phyloP scores from a whole-genome alignment of 1,284 basidiomycete genomes.

The Bondarzewia mesenterica region DNA sequence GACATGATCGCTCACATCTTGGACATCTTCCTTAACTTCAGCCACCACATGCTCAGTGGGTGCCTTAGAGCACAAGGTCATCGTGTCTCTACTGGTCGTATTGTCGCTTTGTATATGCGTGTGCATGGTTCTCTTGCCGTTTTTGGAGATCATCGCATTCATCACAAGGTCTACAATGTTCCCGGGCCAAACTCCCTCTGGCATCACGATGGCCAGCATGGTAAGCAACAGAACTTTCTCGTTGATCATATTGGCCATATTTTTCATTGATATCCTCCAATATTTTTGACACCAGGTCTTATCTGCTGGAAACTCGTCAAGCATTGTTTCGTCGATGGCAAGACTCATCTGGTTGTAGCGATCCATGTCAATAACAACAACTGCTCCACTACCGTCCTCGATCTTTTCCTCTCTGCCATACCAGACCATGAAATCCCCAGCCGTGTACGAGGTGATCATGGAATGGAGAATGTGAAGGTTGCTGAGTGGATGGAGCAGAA shows the following conservation, averaged over 20 bases:
- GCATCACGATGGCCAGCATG: slow-evolving; percentile 27
- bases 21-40: slow-evolving; percentile 16
- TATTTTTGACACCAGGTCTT: slow-evolving; percentile 18
- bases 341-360: slow-evolving; percentile 18
- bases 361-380: slow-evolving; percentile 21
- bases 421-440: slow-evolving; percentile 18
- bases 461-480: slow-evolving; percentile 23
- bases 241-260: neutral
- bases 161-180: slow-evolving; percentile 16
- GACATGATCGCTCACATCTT: slow-evolving; percentile 11
- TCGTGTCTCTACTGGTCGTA: slow-evolving; percentile 8
- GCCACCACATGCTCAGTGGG: slow-evolving; percentile 18
- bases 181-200: slow-evolving; percentile 21
- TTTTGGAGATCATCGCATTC: slow-evolving; percentile 15
- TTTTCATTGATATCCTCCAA: neutral
- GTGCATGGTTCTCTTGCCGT: slow-evolving; percentile 10
- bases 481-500: slow-evolving; percentile 20
- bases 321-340: slow-evolving; percentile 28
- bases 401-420: slow-evolving; percentile 15
- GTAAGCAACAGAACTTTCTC: slow-evolving; percentile 14
- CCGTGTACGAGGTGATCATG: slow-evolving; percentile 25
- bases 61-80: slow-evolving; percentile 11
- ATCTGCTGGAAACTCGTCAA: slow-evolving; percentile 28
- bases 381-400: slow-evolving; percentile 18
- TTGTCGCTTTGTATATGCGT: slow-evolving; percentile 11